Evolutionary conservation across 2,329 filamentous ascomycete genomes (phyloP).

Genomic region (Beauveria sp.): DNA sequence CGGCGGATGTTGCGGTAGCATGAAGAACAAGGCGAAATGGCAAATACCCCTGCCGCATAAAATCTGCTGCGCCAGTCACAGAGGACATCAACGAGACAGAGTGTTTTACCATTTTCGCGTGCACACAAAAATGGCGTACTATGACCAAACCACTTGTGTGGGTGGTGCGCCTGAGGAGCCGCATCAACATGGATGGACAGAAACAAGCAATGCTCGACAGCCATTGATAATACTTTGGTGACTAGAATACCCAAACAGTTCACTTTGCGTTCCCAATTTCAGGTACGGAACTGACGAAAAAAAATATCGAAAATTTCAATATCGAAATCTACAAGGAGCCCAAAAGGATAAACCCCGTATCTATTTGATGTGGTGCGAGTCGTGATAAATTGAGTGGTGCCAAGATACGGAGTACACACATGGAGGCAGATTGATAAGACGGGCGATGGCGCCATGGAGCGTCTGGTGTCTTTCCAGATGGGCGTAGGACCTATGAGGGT

Average conservation of each 20-base stretch:
- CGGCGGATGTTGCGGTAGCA: constrained; percentile 32
- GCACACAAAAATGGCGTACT: not conserved
- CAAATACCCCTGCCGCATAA: not conserved
- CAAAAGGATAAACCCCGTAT: not conserved
- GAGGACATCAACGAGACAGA: not conserved
- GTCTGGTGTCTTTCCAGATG: too few species aligned
- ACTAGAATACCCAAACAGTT: constrained; percentile 2
- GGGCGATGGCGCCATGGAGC: not conserved
- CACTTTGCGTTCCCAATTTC: not conserved
- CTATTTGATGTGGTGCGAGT: not conserved
- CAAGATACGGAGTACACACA: too few species aligned
- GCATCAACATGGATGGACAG: not conserved
- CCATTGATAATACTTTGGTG: not conserved
- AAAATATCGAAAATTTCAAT: not conserved
- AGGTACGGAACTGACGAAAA: not conserved
- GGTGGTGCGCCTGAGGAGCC: not conserved
- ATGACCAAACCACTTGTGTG: not conserved
- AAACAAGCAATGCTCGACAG: not conserved
- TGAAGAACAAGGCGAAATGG: constrained; percentile 20
- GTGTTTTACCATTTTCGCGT: not conserved
- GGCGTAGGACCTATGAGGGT: too few species aligned
- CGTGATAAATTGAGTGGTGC: not conserved
- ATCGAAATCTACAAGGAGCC: not conserved
- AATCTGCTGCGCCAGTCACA: not conserved
- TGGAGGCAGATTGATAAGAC: not conserved